A percentile compares a stretch with the other conserved stretches of the same genome.
phyloP scores from a whole-genome alignment of 1,284 basidiomycete genomes.

The Marasmius tenuissimus region DNA sequence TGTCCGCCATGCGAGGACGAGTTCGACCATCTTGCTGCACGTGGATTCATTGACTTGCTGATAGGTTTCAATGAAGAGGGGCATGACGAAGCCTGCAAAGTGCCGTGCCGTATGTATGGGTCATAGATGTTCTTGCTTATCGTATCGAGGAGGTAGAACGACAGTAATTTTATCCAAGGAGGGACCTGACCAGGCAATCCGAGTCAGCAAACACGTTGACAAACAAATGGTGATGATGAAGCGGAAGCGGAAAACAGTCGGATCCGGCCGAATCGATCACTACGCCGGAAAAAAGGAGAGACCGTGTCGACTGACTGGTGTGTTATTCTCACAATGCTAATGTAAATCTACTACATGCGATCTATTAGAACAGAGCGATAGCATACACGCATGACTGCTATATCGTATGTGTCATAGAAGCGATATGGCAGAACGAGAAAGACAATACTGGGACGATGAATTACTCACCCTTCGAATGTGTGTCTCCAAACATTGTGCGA shows the following conservation, averaged over 20 bases:
- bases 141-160: constrained; percentile 94
- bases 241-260: constrained; percentile 11
- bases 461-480: constrained; percentile 88
- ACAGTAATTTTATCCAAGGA: constrained; percentile 89
- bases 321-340: not conserved
- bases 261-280: not conserved
- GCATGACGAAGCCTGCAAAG: constrained; percentile 75
- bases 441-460: constrained; percentile 17
- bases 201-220: constrained; percentile 45
- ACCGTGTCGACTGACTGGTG: not conserved
- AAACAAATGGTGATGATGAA: constrained; percentile 24
- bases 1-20: constrained; percentile 90
- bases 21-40: constrained; percentile 93
- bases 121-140: constrained; percentile 94
- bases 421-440: constrained; percentile 18
- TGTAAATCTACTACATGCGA: not conserved
- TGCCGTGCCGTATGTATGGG: constrained; percentile 82
- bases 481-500: constrained; percentile 85
- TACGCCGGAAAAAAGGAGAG: not conserved
- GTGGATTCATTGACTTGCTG: constrained; percentile 80
- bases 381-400: not conserved
- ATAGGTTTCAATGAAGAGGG: constrained; percentile 85
- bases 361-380: not conserved
- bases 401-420: not conserved
- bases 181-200: constrained; percentile 71